A percentile compares a stretch with the other conserved stretches of the same genome.
phyloP scores from a whole-genome alignment of 169 alveolate genomes.

The Plasmodium vinckei region DNA sequence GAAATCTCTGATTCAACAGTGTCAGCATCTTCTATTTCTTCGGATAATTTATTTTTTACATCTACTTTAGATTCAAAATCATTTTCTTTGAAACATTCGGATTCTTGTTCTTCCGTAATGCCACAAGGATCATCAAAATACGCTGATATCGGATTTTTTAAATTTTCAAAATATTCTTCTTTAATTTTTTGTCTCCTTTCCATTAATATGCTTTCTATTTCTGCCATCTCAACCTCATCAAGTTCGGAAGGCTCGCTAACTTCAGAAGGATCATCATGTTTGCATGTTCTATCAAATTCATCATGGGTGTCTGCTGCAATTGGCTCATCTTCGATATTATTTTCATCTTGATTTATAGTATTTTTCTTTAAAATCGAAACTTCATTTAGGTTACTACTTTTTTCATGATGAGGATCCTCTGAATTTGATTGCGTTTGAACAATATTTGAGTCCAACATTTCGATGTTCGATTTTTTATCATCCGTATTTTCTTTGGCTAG shows the following conservation, averaged over 20 bases:
- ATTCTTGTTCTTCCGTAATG: no score
- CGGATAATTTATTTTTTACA: no score
- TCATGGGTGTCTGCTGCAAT: background rate
- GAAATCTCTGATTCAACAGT: no score
- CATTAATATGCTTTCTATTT: conserved; percentile 15
- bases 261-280: background rate
- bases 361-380: no score
- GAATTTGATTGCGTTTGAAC: no score
- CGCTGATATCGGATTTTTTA: conserved; percentile 1
- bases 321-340: background rate
- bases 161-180: conserved; percentile 23
- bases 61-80: no score
- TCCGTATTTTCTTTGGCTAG: background rate
- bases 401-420: no score
- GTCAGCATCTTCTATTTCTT: no score
- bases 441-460: background rate
- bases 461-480: background rate
- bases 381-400: no score
- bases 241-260: background rate
- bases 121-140: background rate
- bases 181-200: conserved; percentile 48
- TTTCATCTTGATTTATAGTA: background rate
- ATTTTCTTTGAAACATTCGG: no score
- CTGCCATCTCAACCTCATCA: background rate
- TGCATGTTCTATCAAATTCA: background rate